Base-by-base conservation (phyloP, 2,329 filamentous ascomycete genomes). In the Alternaria metachromatica region DNA sequence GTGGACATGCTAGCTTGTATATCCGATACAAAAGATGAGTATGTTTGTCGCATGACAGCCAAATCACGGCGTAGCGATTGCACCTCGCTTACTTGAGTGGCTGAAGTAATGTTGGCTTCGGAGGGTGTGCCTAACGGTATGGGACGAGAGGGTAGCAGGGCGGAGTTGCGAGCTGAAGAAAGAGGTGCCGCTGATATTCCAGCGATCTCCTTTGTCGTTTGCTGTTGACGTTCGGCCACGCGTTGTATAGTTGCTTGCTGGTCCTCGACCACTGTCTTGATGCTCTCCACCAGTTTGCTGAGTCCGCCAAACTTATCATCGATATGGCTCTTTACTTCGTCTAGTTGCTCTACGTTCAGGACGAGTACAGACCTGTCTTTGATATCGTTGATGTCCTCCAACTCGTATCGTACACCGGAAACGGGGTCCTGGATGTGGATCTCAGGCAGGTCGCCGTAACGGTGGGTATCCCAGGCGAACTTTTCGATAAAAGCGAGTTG, bases 401-500 rank as follows among this genome's bases (percentile, higher is more conserved):
- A 83, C 81, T 99, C 96, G 78, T 99, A 95, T 15, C 96, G 91
- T n/a, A 99, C 92, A 1, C 96, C 96, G 9, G 96, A 98, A 3
- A 97, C 87, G 0, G 94, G 91, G 78, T 99, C 96, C 79, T 99
- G 96, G 15, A 99, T 96, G 78, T 99, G 97, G 15, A 99, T 98
- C 73, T 99, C 96, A 0, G 96, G 96, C 49, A 99, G 83, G 77
- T 99, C 96, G 8, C 96, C 96, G 73, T 97, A 96, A 64, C 93
- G 91, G 72, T 98, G 94, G 1, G 95, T 97, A 73, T 97, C 98
- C 94, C 96, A 99, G 0, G 95, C 96, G 77, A 99, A 99, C 78
- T 97, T 99, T 72, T 99, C 96, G 72, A 99, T 99, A 73, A 99
- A 99, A 1, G 96, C 95, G 26, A 99, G 86, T 79, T 99, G 95